Evolutionary conservation across 305 asterid species (phyloP).

Genomic region (Caryopteris hybrid): DNA sequence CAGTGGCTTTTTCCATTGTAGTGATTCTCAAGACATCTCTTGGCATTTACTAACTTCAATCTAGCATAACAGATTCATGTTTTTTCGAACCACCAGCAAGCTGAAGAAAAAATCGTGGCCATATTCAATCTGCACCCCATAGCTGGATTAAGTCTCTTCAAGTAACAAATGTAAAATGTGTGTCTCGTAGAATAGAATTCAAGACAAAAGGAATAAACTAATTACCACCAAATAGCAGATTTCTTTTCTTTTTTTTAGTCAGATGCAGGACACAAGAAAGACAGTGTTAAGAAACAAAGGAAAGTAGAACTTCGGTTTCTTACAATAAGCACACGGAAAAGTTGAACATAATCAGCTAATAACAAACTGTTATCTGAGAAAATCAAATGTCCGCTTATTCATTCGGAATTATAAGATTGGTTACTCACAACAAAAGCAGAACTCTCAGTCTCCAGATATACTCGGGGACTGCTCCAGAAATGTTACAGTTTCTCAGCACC

Average conservation of each 20-base stretch:
- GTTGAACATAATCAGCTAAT: neutral
- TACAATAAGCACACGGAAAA: neutral
- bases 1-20: neutral
- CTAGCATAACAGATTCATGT: too few species aligned
- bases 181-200: too few species aligned
- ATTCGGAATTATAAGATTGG: conserved; percentile 4
- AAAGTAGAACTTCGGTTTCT: neutral
- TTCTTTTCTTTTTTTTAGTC: neutral
- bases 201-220: too few species aligned
- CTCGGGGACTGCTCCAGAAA: conserved; percentile 68
- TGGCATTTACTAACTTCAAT: neutral
- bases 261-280: neutral
- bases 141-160: too few species aligned
- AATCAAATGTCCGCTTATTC: neutral
- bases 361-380: neutral
- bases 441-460: conserved; percentile 59
- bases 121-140: too few species aligned
- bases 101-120: neutral
- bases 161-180: too few species aligned
- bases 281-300: neutral
- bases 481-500: conserved; percentile 71
- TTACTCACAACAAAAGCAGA: conserved; percentile 61
- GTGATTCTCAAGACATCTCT: neutral
- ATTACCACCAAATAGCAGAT: neutral
- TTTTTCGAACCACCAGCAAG: neutral